Evolutionary conservation across 2,329 filamentous ascomycete species (phyloP).

Genomic region (Drechmeria coniospora): DNA sequence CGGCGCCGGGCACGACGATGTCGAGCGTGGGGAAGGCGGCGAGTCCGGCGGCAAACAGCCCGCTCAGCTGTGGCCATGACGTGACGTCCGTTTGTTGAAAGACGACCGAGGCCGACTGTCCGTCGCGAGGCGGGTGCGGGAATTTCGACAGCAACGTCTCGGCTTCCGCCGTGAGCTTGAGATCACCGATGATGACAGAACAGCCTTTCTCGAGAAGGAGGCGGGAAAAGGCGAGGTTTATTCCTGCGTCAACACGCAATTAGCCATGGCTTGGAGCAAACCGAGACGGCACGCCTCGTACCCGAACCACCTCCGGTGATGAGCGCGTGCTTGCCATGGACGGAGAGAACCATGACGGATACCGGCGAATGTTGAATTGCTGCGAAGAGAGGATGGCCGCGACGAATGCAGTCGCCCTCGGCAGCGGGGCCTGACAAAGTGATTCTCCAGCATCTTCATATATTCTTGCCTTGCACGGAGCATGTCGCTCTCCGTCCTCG

Average conservation of each 20-base stretch:
- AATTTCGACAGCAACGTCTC: constrained; percentile 15
- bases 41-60: constrained; percentile 15
- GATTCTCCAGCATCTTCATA: too few species aligned
- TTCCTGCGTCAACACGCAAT: constrained; percentile 11
- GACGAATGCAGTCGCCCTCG: too few species aligned
- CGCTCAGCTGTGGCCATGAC: constrained; percentile 19
- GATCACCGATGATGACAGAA: constrained; percentile 22
- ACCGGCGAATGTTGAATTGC: too few species aligned
- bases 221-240: constrained; percentile 19
- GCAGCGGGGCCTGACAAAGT: too few species aligned
- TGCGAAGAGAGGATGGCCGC: too few species aligned
- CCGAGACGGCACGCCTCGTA: not conserved
- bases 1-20: constrained; percentile 21
- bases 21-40: constrained; percentile 15
- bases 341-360: constrained; percentile 9
- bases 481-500: too few species aligned
- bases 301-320: constrained; percentile 16
- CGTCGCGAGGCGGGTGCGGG: constrained; percentile 8
- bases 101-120: constrained; percentile 10
- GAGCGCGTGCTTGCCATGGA: constrained; percentile 15
- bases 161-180: constrained; percentile 19
- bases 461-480: too few species aligned
- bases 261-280: not conserved
- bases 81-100: constrained; percentile 22
- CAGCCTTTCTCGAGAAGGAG: constrained; percentile 18